Conservation (phyloP, 2,329 filamentous ascomycete genomes). For the Pseudomassariella vexata region DNA sequence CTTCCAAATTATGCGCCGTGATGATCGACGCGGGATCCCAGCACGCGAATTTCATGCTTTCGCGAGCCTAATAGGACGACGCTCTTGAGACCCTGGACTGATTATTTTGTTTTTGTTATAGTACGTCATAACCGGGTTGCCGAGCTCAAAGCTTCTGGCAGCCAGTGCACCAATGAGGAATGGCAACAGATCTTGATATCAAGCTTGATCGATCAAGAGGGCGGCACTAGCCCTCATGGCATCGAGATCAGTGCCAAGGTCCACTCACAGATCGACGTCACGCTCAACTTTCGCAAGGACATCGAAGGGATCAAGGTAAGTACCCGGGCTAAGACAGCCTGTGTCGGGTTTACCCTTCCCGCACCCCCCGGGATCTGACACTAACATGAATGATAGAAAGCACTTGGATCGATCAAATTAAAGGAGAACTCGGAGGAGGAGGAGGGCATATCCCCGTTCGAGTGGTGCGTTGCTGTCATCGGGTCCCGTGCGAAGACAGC, state of each 20-base stretch:
- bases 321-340: conserved; percentile 10
- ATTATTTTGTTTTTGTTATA: conserved; percentile 21
- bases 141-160: conserved; percentile 47
- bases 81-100: conserved; percentile 6
- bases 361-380: conserved; percentile 5
- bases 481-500: conserved; percentile 39
- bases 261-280: conserved; percentile 43
- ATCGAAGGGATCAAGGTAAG: conserved; percentile 64
- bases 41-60: conserved; percentile 17
- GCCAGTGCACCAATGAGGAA: conserved; percentile 53
- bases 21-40: conserved; percentile 5
- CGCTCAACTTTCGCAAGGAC: conserved; percentile 59
- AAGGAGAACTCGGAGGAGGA: conserved; percentile 47
- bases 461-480: conserved; percentile 62
- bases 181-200: conserved; percentile 59
- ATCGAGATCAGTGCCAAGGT: conserved; percentile 58
- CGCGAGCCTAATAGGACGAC: not conserved
- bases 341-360: conserved; percentile 8
- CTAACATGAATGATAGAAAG: conserved; percentile 48
- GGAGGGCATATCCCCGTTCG: conserved; percentile 54
- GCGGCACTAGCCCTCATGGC: conserved; percentile 32
- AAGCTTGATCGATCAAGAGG: conserved; percentile 44
- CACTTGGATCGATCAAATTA: conserved; percentile 60
- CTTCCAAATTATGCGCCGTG: not conserved
- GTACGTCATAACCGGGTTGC: conserved; percentile 52